phyloP scores from a whole-genome alignment of 345 rosid species.

The Camelina sativa region DNA sequence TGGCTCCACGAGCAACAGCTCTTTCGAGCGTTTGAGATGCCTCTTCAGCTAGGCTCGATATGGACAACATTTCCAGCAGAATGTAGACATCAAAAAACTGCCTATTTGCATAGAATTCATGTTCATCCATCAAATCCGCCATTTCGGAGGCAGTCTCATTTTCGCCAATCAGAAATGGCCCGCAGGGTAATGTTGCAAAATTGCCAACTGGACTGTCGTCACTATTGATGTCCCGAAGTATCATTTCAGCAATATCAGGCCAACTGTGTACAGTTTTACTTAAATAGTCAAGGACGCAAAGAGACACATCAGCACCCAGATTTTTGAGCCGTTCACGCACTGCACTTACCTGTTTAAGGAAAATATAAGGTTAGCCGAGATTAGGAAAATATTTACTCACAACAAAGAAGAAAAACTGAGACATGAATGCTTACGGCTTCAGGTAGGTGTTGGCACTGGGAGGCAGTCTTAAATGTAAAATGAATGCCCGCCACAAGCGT shows the following conservation, averaged over 20 bases:
- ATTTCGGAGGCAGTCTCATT: constrained; percentile 61
- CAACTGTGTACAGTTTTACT: constrained; percentile 89
- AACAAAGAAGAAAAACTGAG: constrained; percentile 11
- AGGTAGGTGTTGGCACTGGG: constrained; percentile 86
- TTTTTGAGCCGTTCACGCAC: constrained; percentile 81
- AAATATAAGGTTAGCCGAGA: constrained; percentile 27
- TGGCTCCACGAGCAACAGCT: constrained; percentile 86
- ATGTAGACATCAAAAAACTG: constrained; percentile 87
- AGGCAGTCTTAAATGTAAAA: constrained; percentile 88
- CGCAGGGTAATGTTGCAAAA: constrained; percentile 53
- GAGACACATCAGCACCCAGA: constrained; percentile 82
- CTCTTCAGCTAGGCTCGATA: constrained; percentile 84
- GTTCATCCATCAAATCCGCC: constrained; percentile 60
- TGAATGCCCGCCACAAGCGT: constrained; percentile 78
- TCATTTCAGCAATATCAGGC: constrained; percentile 82
- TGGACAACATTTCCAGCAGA: constrained; percentile 89
- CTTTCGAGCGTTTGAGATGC: constrained; percentile 92
- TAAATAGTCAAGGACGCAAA: constrained; percentile 78
- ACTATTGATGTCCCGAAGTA: constrained; percentile 80
- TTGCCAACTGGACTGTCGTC: constrained; percentile 68
- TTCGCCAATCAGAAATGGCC: constrained; percentile 69
- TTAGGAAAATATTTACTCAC: constrained; percentile 15
- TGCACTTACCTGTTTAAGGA: constrained; percentile 68
- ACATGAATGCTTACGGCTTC: constrained; percentile 71
- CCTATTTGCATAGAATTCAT: constrained; percentile 49